Base-by-base conservation (phyloP, 2,329 filamentous ascomycete species). In the Escovopsis sp. region DNA sequence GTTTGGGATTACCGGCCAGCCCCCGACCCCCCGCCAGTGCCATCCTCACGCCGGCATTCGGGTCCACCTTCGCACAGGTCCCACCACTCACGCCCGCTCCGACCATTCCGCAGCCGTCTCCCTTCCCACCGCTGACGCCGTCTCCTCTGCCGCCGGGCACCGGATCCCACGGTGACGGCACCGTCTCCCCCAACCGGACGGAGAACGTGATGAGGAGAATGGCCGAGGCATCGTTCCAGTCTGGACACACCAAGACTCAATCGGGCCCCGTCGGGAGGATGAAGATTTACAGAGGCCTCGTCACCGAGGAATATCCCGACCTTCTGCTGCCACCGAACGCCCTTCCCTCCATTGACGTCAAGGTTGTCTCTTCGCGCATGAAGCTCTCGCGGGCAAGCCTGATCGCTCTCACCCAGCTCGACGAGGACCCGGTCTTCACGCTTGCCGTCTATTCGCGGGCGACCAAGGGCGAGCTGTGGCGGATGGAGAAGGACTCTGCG, bases 361-460 rank as follows among this genome's bases (percentile, higher is more conserved):
- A 73, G 52, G 88, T 94, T 4, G 84, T 86, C 4, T 96, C 90
- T 4, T 96, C 90, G 16, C 77, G 90, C n/a, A 76, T 98, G 65
- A 86, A 84, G 51, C 90, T 88, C 12, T 94, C 88, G 0, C 70
- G 88, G 43, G 76, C 85, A 27, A 94, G 87, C 52, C 72, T 90
- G 45, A 64, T 94, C 48, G 82, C 77, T 2, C 64, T 86, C 10
- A 88, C 76, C 34, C 78, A 83, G 41, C 65, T 81, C 15, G 87
- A 94, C 39, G 88, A 94, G 51, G 87, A 94, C 47, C 85, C 87
- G 0, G 88, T 96, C 1, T 94, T 96, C 49, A 94, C 86, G 0
- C 64, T 98, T 35, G 87, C 86, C 14, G 64, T 98, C 26, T 79
- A 85, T 47, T 81, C 81, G 9, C 76, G 87, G 36, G 78, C 76